These are phyloP conservation scores for Candida maesae DNA, from an alignment of 805 yeast genomes.

Conservation along the genomic window DNA sequence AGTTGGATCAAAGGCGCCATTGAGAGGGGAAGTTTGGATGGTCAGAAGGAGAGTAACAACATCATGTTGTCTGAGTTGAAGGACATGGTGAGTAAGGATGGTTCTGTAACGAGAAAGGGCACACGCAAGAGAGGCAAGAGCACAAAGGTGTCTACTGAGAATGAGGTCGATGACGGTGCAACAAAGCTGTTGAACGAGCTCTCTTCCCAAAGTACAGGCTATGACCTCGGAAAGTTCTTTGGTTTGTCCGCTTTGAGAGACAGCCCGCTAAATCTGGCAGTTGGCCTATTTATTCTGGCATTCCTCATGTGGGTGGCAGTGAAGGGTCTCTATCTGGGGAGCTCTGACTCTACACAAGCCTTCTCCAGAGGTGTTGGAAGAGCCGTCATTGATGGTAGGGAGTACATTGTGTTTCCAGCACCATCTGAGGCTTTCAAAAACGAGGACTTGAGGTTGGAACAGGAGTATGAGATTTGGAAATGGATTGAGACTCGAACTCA, in stretches of 20 bases:
- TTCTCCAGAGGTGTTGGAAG: constrained; percentile 8
- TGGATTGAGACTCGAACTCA: constrained; percentile 25
- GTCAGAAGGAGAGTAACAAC: constrained; percentile 58
- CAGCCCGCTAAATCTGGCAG: neutral
- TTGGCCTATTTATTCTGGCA: no score
- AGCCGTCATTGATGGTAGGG: constrained; percentile 23
- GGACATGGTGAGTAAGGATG: constrained; percentile 25
- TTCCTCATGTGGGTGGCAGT: neutral
- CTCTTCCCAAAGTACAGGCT: neutral
- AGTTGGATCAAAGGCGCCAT: constrained; percentile 75
- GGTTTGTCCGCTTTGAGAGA: neutral
- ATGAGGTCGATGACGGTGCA: constrained; percentile 1
- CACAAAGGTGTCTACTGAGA: constrained; percentile 1
- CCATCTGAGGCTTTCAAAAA: constrained; percentile 11
- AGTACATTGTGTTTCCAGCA: constrained; percentile 22
- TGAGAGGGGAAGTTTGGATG: constrained; percentile 72
- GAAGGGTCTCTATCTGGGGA: neutral
- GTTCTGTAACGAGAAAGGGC: constrained; percentile 12
- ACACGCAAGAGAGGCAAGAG: constrained; percentile 19
- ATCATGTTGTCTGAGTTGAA: constrained; percentile 41
- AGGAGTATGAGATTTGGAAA: constrained; percentile 28
- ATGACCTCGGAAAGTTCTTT: neutral
- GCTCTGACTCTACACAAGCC: neutral
- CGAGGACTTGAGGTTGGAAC: neutral
- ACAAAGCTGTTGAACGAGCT: neutral